phyloP scores from a whole-genome alignment of 2,329 filamentous ascomycete genomes.

The Aspergillus tamarii region DNA sequence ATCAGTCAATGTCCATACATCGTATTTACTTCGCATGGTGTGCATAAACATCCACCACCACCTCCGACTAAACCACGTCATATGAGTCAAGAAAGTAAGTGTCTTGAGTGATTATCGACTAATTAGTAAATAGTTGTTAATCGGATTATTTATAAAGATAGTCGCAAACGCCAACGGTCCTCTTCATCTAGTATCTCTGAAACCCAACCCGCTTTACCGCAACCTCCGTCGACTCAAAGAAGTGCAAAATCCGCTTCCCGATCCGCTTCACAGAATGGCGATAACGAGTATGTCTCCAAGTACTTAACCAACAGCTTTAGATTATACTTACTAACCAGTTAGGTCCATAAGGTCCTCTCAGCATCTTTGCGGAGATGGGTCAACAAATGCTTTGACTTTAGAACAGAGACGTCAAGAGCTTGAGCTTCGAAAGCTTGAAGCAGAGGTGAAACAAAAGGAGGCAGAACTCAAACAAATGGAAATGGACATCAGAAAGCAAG shows the following conservation, averaged over 20 bases:
- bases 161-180: not conserved
- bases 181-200: not conserved
- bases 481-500: not conserved
- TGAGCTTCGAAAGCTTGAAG: not conserved
- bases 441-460: not conserved
- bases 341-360: not conserved
- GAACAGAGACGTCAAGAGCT: not conserved
- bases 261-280: not conserved
- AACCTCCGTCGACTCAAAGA: not conserved
- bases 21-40: not conserved
- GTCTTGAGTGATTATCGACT: not conserved
- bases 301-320: not conserved
- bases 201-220: not conserved
- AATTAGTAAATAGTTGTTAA: not conserved
- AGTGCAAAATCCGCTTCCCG: not conserved
- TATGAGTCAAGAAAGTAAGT: not conserved
- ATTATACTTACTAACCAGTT: not conserved
- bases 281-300: not conserved
- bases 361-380: not conserved
- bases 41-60: not conserved
- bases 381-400: not conserved
- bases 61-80: not conserved
- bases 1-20: not conserved
- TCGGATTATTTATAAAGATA: not conserved
- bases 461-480: not conserved